Evolutionary conservation across 768 basidiomycete genomes (phyloP).

Genomic region (Lactifluus hygrophoroides): DNA sequence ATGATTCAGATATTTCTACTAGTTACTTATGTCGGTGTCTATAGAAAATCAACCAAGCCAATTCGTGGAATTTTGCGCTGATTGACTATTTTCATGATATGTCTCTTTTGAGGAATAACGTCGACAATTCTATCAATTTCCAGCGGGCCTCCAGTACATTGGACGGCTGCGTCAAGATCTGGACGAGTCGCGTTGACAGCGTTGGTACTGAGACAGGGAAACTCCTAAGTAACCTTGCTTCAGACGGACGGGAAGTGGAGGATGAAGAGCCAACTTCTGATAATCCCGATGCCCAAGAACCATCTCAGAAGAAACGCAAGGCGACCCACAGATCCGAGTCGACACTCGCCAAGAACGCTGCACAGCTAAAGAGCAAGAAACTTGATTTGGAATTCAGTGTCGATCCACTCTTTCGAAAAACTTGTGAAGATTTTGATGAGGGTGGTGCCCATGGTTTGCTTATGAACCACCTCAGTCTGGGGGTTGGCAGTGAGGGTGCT

Average conservation of each 20-base stretch:
- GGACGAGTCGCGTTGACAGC: slow-evolving; percentile 95
- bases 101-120: slow-evolving; percentile 86
- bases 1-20: neutral
- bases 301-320: slow-evolving; percentile 57
- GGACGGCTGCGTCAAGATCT: slow-evolving; percentile 98
- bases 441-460: slow-evolving; percentile 92
- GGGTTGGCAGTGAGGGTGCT: slow-evolving; percentile 68
- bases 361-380: slow-evolving; percentile 81
- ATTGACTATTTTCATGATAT: slow-evolving; percentile 99
- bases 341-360: slow-evolving; percentile 82
- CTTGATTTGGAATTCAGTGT: slow-evolving; percentile 93
- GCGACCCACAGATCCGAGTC: slow-evolving; percentile 56
- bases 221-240: slow-evolving; percentile 79
- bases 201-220: slow-evolving; percentile 97
- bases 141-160: slow-evolving; percentile 96
- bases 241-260: slow-evolving; percentile 52
- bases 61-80: slow-evolving; percentile 96
- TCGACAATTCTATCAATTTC: slow-evolving; percentile 96
- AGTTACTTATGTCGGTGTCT: slow-evolving; percentile 12
- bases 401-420: slow-evolving; percentile 96
- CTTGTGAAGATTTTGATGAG: slow-evolving; percentile 96
- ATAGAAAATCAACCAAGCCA: slow-evolving; percentile 98
- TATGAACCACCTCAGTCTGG: slow-evolving; percentile 89
- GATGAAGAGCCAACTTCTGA: slow-evolving; percentile 54
- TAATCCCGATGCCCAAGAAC: slow-evolving; percentile 56